Evolutionary conservation across 2,329 filamentous ascomycete genomes (phyloP).

Genomic region (Ambrosiella xylebori): DNA sequence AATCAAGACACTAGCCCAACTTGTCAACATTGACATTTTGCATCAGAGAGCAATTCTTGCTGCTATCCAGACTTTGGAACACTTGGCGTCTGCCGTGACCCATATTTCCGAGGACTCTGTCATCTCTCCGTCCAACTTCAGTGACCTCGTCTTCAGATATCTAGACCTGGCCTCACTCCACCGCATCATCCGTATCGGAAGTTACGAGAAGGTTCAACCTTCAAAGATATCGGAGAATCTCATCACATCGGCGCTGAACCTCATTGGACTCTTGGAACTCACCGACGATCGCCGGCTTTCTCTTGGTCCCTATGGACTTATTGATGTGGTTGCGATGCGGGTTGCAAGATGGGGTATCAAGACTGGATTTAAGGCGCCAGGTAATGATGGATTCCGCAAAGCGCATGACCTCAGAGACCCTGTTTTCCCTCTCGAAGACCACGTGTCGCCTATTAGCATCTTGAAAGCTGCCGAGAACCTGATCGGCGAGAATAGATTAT

Average conservation of each 20-base stretch:
- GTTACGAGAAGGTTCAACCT: too few species aligned
- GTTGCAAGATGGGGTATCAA: slow-evolving; percentile 15
- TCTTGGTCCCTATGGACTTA: too few species aligned
- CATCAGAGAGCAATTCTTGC: slow-evolving; percentile 52
- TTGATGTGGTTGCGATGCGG: too few species aligned
- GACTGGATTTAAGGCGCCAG: slow-evolving; percentile 51
- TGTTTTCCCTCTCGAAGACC: slow-evolving; percentile 44
- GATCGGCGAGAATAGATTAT: slow-evolving; percentile 60
- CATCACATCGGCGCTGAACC: too few species aligned
- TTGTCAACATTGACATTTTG: slow-evolving; percentile 47
- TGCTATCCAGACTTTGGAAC: slow-evolving; percentile 43
- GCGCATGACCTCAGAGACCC: slow-evolving; percentile 36
- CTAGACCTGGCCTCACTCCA: too few species aligned
- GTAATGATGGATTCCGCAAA: slow-evolving; percentile 37
- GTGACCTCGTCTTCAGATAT: too few species aligned
- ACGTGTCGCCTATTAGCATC: slow-evolving; percentile 33
- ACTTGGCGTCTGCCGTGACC: neutral
- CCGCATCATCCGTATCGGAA: too few species aligned
- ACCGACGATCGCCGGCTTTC: too few species aligned
- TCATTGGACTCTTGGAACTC: too few species aligned
- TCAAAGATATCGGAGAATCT: too few species aligned
- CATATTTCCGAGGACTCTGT: too few species aligned
- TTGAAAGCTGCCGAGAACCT: slow-evolving; percentile 64
- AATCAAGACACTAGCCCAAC: slow-evolving; percentile 52
- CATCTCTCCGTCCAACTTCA: too few species aligned